phyloP scores from a whole-genome alignment of 257 asterid genomes.

The Solanum pimpinellifolium region DNA sequence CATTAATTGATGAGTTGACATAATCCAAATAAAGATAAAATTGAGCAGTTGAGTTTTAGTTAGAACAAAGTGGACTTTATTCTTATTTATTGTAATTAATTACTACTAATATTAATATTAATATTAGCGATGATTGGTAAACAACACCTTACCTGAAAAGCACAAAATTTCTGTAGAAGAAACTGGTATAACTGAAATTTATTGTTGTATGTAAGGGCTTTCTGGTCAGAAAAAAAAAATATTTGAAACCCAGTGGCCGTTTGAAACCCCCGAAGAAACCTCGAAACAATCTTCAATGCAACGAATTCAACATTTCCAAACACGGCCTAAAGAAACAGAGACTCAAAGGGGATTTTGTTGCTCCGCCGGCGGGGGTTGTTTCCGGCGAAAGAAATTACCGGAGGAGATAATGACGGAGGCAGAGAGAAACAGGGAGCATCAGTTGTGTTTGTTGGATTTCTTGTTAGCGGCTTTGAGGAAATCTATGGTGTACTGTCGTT shows the following conservation, averaged over 20 bases:
- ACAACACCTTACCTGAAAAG: neutral
- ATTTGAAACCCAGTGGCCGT: neutral
- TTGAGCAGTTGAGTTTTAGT: neutral
- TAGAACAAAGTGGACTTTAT: neutral
- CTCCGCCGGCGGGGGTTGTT: neutral
- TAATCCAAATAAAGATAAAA: neutral
- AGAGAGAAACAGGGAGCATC: constrained; percentile 26
- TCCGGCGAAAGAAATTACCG: neutral
- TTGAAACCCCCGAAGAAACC: neutral
- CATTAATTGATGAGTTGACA: neutral
- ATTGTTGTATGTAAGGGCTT: neutral
- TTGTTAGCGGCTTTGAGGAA: constrained; percentile 65
- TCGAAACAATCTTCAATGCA: neutral
- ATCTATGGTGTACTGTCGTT: constrained; percentile 75
- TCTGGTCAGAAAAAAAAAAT: neutral
- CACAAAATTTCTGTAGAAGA: neutral
- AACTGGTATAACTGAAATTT: neutral
- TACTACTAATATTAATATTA: neutral
- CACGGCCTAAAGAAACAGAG: neutral
- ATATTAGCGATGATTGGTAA: neutral
- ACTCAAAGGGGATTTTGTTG: neutral
- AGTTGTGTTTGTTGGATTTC: constrained; percentile 60
- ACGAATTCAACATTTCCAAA: neutral
- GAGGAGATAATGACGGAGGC: constrained; percentile 27
- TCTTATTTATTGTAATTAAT: neutral